Percentiles rank a stretch among this genome's conserved stretches.
phyloP scores from a whole-genome alignment of 495 filamentous ascomycete species.

The Letharia lupina region DNA sequence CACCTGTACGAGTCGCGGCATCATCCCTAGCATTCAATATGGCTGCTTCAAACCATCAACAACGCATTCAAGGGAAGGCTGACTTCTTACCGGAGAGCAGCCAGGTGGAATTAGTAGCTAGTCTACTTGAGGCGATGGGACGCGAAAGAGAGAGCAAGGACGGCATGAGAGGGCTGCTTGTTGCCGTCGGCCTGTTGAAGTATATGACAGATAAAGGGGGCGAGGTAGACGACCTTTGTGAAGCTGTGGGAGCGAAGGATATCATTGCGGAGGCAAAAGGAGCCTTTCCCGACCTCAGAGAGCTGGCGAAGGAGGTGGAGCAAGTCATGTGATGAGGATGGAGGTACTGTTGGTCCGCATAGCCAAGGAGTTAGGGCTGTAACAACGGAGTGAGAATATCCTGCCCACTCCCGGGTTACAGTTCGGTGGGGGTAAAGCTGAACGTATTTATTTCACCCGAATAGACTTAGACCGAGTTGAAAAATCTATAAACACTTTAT shows the following conservation, averaged over 20 bases:
- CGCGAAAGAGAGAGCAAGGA: conserved; percentile 53
- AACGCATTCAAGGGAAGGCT: conserved; percentile 46
- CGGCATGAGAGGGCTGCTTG: conserved; percentile 60
- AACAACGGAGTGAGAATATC: no score
- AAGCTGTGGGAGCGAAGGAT: conserved; percentile 58
- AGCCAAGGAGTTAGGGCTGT: background rate
- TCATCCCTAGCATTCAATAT: conserved; percentile 80
- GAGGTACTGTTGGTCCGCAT: background rate
- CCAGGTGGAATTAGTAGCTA: conserved; percentile 71
- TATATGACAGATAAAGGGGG: conserved; percentile 62
- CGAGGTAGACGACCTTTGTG: conserved; percentile 65
- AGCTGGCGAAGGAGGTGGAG: conserved; percentile 47
- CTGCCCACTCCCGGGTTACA: no score
- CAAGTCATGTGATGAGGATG: conserved; percentile 28
- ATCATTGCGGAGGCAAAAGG: conserved; percentile 46
- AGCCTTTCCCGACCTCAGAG: conserved; percentile 28
- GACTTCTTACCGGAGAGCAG: conserved; percentile 57
- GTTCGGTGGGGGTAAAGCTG: no score
- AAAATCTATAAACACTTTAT: no score
- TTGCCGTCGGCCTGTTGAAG: conserved; percentile 62
- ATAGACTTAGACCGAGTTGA: no score
- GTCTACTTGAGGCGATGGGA: conserved; percentile 64
- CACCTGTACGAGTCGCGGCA: conserved; percentile 61
- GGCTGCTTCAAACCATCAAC: conserved; percentile 56
- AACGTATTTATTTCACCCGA: no score